Base-by-base conservation (phyloP, 805 yeast genomes). In the Wickerhamomyces sydowiorum region DNA sequence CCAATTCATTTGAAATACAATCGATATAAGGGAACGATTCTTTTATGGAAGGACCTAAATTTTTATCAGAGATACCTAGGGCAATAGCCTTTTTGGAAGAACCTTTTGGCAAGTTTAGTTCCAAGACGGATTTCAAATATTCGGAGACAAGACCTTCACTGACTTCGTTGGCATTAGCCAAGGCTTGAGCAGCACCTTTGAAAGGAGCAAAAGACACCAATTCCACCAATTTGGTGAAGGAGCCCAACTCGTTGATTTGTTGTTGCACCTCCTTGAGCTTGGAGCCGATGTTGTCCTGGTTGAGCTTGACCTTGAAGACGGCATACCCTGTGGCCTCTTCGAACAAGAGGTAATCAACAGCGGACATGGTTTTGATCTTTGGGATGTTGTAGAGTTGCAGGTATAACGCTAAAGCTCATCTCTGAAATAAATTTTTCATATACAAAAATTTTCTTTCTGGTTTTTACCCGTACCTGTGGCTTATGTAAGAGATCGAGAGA, bases 251-350 rank as follows among this genome's bases (percentile, higher is more conserved):
- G 54, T 75, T 81, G 47, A 88, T 76, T 46, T 96, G 90, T 54
- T 80, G 81, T 72, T 93, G 98, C 35, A 93, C 98, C 68, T 93
- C 99, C 65, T 83, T 84, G 68, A 86, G 75, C 62, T 95, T 80
- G 36, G 95, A 75, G 39, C 97, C 96, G 52, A 93, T 80, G 61
- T 86, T 89, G 70, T 93, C 99, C 63, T 91, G 96, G 69, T 89
- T 96, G 51, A 88, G 73, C 56, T 82, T 79, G 48, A 93, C 97
- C 67, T 91, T 86, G 80, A 91, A 93, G 61, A 93, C 75, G 53
- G 96, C 98, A 66, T 91, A 93, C 54, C 99, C 99, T 41, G 98
- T 89, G 47, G 99, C 96, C 75, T 93, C 98, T 75, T 93, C 99
- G 66, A 85, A 91, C 60, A 93, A 82, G 64, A 93, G 80, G 71